Base-by-base conservation (phyloP, 2,329 filamentous ascomycete genomes). In the Botrytis deweyae region DNA sequence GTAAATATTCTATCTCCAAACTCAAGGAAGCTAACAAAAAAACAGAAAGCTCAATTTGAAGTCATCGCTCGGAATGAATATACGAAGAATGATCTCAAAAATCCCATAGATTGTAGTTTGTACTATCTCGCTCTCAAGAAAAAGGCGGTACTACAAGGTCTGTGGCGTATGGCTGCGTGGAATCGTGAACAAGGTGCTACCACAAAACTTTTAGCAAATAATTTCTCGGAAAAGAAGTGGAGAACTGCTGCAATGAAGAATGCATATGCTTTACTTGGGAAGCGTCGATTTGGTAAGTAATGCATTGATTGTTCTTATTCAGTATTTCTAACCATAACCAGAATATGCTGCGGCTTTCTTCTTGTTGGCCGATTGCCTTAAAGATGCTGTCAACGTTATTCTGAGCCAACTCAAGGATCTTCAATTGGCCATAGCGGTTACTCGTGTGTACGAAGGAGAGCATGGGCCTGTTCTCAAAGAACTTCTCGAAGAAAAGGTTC, bases 271-370 rank as follows among this genome's bases (percentile, higher is more conserved):
- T 83, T 99, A 72, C 91, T 99, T 80, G 96, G 95, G 77, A 97
- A 94, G 83, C 89, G 94, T 63, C 88, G 96, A 68, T 98, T 98
- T 81, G 89, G 92, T 94, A 82, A 80, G 87, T 80, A 29, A 36
- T 36, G 18, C 18, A 38, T 49, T 52, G 10, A 18, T 14, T 59
- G 20, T 14, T 49, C 40, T 33, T 72, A 71, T 62, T 49, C 72
- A 67, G 76, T 58, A 72, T 77, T 70, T 72, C 62, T 72, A 36
- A 72, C 38, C n/a, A 42, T 18, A 18, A 22, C 8, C 33, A 94
- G 94, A 93, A 83, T 99, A 99, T 80, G 95, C 96, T 4, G 96
- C 95, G 0, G 93, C 96, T 0, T 99, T 98, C 84, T 99, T 99
- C 84, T 86, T 99, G 9, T 87, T 99, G 1, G 97, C 93, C 2